phyloP scores from a whole-genome alignment of 2,329 filamentous ascomycete species.

The Ceratocystis diversiconidia region DNA sequence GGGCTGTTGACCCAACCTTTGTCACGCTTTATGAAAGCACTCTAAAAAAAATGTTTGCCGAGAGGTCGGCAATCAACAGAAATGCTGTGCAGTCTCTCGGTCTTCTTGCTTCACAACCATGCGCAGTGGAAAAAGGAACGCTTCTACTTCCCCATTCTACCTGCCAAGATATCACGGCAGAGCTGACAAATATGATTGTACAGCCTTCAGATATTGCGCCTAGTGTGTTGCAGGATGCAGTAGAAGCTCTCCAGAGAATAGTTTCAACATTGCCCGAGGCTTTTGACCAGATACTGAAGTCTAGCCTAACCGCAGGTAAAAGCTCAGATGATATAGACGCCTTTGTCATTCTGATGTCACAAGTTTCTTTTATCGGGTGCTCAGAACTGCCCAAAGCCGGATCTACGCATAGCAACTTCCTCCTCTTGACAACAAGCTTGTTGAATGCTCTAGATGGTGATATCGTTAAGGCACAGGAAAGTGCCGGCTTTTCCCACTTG shows the following conservation, averaged over 20 bases:
- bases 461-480: slow-evolving; percentile 6
- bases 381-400: slow-evolving; percentile 27
- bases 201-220: slow-evolving; percentile 24
- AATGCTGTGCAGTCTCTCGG: slow-evolving; percentile 35
- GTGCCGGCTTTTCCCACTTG: background rate
- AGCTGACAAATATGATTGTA: slow-evolving; percentile 22
- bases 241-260: slow-evolving; percentile 29
- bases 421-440: slow-evolving; percentile 25
- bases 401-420: slow-evolving; percentile 28
- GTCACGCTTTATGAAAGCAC: slow-evolving; percentile 28
- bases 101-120: slow-evolving; percentile 31
- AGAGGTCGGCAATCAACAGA: slow-evolving; percentile 30
- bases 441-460: slow-evolving; percentile 4
- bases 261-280: slow-evolving; percentile 27
- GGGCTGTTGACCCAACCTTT: slow-evolving; percentile 27
- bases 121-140: slow-evolving; percentile 20
- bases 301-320: slow-evolving; percentile 1
- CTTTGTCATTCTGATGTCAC: slow-evolving; percentile 29
- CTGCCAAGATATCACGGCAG: slow-evolving; percentile 28
- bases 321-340: slow-evolving; percentile 19
- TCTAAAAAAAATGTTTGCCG: slow-evolving; percentile 22
- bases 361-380: slow-evolving; percentile 37
- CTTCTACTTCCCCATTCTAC: slow-evolving; percentile 26
- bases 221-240: slow-evolving; percentile 30
- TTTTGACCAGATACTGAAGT: slow-evolving; percentile 23